Evolutionary conservation across 2,329 filamentous ascomycete species (phyloP).

Genomic region (Calonectria pseudoreteaudii): DNA sequence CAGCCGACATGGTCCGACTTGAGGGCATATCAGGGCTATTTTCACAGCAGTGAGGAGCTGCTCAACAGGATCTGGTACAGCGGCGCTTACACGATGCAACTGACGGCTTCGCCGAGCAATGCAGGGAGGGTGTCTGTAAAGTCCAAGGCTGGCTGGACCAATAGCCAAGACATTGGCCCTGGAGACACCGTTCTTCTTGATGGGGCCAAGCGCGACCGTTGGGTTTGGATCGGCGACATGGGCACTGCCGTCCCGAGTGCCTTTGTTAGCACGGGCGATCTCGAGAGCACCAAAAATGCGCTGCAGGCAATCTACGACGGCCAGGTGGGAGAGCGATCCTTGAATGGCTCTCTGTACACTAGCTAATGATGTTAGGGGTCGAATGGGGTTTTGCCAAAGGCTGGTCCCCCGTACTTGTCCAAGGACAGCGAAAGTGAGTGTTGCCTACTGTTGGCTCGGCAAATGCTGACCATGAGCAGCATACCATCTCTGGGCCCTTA

Average conservation of each 20-base stretch:
- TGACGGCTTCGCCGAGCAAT: not conserved
- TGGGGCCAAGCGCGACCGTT: slow-evolving; percentile 69
- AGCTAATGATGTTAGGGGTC: not conserved
- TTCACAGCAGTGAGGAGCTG: slow-evolving; percentile 59
- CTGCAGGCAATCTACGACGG: slow-evolving; percentile 60
- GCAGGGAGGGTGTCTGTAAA: not conserved
- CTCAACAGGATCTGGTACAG: slow-evolving; percentile 52
- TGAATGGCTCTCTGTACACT: not conserved
- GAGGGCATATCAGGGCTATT: slow-evolving; percentile 66
- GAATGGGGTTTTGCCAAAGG: not conserved
- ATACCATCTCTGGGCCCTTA: not conserved
- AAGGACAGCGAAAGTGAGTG: not conserved
- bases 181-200: slow-evolving; percentile 53
- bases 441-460: not conserved
- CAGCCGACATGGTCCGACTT: slow-evolving; percentile 59
- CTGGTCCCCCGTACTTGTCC: not conserved
- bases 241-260: slow-evolving; percentile 66
- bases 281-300: slow-evolving; percentile 62
- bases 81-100: not conserved
- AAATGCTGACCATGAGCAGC: not conserved
- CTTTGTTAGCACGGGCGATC: slow-evolving; percentile 65
- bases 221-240: slow-evolving; percentile 73
- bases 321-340: slow-evolving; percentile 45
- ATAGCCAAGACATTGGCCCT: slow-evolving; percentile 40
- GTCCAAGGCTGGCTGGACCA: not conserved